phyloP scores from a whole-genome alignment of 1,284 basidiomycete genomes.

The Meripilus lineatus region DNA sequence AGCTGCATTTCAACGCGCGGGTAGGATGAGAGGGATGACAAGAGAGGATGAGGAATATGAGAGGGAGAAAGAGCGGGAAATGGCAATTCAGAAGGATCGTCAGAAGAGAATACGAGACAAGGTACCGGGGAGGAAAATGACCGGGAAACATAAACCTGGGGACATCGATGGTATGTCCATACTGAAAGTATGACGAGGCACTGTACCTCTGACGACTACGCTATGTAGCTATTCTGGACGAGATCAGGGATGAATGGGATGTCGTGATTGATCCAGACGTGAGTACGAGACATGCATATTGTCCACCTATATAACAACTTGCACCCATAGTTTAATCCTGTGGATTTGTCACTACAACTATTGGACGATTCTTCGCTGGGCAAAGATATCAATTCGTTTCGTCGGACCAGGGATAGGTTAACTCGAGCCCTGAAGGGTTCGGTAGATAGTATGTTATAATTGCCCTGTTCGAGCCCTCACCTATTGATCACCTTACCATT shows the following conservation, averaged over 20 bases:
- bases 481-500: not conserved
- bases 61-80: slow-evolving; percentile 50
- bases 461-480: slow-evolving; percentile 1
- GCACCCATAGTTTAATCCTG: slow-evolving; percentile 76
- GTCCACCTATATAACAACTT: slow-evolving; percentile 9
- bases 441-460: slow-evolving; percentile 64
- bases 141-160: slow-evolving; percentile 52
- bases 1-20: slow-evolving; percentile 64
- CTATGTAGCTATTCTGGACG: slow-evolving; percentile 68
- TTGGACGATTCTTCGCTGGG: slow-evolving; percentile 69
- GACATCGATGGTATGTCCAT: slow-evolving; percentile 68
- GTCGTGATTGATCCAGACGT: slow-evolving; percentile 84
- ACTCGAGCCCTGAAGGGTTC: slow-evolving; percentile 78
- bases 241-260: slow-evolving; percentile 88
- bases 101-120: slow-evolving; percentile 65
- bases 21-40: slow-evolving; percentile 46
- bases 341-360: slow-evolving; percentile 84
- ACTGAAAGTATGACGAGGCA: not conserved
- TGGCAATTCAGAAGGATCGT: slow-evolving; percentile 52
- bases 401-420: slow-evolving; percentile 68
- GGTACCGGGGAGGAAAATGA: slow-evolving; percentile 47
- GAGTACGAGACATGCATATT: slow-evolving; percentile 25
- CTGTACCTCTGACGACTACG: not conserved
- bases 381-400: slow-evolving; percentile 73
- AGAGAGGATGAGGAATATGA: slow-evolving; percentile 35